phyloP scores from a whole-genome alignment of 768 basidiomycete species.

The Gymnopilus junonius region DNA sequence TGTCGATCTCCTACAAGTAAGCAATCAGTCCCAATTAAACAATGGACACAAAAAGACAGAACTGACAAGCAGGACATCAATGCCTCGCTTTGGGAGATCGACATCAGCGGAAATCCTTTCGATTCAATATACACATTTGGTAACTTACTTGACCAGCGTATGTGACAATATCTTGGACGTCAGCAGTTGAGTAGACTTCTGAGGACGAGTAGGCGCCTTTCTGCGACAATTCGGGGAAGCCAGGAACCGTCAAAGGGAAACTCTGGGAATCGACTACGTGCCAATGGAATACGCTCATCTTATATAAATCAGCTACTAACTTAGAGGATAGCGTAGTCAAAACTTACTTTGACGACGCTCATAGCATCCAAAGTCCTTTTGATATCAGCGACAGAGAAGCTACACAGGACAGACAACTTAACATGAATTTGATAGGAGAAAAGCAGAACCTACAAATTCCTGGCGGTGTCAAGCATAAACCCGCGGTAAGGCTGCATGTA shows the following conservation, averaged over 20 bases:
- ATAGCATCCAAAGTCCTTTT: constrained; percentile 75
- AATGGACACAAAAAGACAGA: constrained; percentile 11
- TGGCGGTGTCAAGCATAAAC: constrained; percentile 79
- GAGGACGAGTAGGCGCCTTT: constrained; percentile 69
- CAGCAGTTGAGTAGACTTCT: constrained; percentile 54
- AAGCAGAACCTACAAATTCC: constrained; percentile 61
- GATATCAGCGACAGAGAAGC: constrained; percentile 68
- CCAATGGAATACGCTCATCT: constrained; percentile 82
- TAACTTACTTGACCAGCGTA: constrained; percentile 68
- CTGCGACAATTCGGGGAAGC: constrained; percentile 61
- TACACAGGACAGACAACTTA: constrained; percentile 21
- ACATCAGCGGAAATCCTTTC: constrained; percentile 16
- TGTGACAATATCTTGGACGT: constrained; percentile 60
- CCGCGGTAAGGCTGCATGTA: constrained; percentile 67
- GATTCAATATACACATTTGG: constrained; percentile 38
- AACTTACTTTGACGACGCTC: constrained; percentile 67
- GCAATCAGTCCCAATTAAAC: not conserved
- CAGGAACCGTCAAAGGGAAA: constrained; percentile 68
- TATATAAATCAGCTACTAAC: constrained; percentile 40
- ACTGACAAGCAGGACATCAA: constrained; percentile 70
- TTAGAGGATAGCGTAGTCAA: constrained; percentile 34
- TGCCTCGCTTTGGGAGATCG: constrained; percentile 55
- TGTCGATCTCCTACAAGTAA: constrained; percentile 70
- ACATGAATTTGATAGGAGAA: not conserved
- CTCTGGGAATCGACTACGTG: constrained; percentile 82